phyloP scores from a whole-genome alignment of 768 basidiomycete genomes.

The Boletales sp. region DNA sequence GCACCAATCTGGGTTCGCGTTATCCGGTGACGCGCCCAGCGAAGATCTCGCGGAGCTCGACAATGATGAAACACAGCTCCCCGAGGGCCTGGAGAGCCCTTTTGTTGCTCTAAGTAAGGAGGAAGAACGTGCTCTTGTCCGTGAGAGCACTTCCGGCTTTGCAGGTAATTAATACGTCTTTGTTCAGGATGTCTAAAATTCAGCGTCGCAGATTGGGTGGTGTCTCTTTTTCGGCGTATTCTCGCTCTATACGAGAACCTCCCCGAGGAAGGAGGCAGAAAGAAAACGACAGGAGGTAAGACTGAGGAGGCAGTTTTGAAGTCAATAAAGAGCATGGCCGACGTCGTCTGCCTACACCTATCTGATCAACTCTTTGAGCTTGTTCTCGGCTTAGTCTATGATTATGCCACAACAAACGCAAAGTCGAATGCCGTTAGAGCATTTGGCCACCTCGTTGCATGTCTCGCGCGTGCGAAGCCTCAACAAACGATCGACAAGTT shows the following conservation, averaged over 20 bases:
- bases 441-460: constrained; percentile 83
- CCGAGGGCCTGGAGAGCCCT: constrained; percentile 44
- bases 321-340: constrained; percentile 74
- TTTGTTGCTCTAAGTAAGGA: constrained; percentile 43
- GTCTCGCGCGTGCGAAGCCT: constrained; percentile 76
- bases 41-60: constrained; percentile 56
- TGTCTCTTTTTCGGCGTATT: constrained; percentile 71
- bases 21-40: constrained; percentile 50
- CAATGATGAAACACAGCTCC: constrained; percentile 42
- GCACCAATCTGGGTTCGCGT: constrained; percentile 51
- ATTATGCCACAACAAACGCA: constrained; percentile 86
- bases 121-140: constrained; percentile 69
- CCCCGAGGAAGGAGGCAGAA: constrained; percentile 90
- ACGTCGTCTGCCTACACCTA: constrained; percentile 72
- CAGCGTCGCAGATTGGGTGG: constrained; percentile 65
- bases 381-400: constrained; percentile 76
- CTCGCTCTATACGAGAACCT: constrained; percentile 86
- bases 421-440: constrained; percentile 90
- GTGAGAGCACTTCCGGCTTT: constrained; percentile 76
- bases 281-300: constrained; percentile 82
- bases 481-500: constrained; percentile 76
- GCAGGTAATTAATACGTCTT: constrained; percentile 47
- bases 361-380: constrained; percentile 72
- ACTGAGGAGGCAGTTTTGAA: constrained; percentile 71
- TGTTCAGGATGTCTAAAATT: not conserved